Evolutionary conservation across 306 rosid species (phyloP).

Genomic region (Vicia sativa): DNA sequence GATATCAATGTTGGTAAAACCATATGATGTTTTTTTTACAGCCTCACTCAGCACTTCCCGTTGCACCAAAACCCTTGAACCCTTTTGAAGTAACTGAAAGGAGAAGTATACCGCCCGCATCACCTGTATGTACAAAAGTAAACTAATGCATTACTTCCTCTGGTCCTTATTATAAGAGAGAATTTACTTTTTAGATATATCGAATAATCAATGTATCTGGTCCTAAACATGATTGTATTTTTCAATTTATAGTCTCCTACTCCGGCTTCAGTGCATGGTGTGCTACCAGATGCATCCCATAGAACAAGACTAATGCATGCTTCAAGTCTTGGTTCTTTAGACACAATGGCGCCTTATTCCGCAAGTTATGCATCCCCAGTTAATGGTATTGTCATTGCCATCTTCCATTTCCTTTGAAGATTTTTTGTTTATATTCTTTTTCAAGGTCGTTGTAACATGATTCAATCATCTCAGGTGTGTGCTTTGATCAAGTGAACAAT

Average conservation of each 20-base stretch:
- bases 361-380: slow-evolving; percentile 42
- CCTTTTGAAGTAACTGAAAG: slow-evolving; percentile 66
- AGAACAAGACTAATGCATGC: slow-evolving; percentile 47
- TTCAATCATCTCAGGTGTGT: slow-evolving; percentile 54
- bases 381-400: slow-evolving; percentile 47
- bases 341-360: slow-evolving; percentile 45
- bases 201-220: too few relatives aligned
- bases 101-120: slow-evolving; percentile 39
- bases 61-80: slow-evolving; percentile 49
- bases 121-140: slow-evolving; percentile 53
- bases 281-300: slow-evolving; percentile 36
- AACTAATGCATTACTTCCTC: slow-evolving; percentile 18
- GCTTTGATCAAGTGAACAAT: slow-evolving; percentile 51
- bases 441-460: slow-evolving; percentile 27
- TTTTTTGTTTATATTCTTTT: neutral
- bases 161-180: neutral
- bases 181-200: too few relatives aligned
- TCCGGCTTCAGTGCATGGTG: slow-evolving; percentile 46
- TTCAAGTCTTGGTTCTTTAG: slow-evolving; percentile 50
- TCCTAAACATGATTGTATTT: slow-evolving; percentile 20
- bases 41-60: slow-evolving; percentile 51
- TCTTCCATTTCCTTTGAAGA: slow-evolving; percentile 33
- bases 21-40: slow-evolving; percentile 44
- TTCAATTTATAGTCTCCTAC: slow-evolving; percentile 52
- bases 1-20: slow-evolving; percentile 29